Base-by-base conservation (phyloP, 805 yeast genomes). In the Suhomyces xylopsoci region DNA sequence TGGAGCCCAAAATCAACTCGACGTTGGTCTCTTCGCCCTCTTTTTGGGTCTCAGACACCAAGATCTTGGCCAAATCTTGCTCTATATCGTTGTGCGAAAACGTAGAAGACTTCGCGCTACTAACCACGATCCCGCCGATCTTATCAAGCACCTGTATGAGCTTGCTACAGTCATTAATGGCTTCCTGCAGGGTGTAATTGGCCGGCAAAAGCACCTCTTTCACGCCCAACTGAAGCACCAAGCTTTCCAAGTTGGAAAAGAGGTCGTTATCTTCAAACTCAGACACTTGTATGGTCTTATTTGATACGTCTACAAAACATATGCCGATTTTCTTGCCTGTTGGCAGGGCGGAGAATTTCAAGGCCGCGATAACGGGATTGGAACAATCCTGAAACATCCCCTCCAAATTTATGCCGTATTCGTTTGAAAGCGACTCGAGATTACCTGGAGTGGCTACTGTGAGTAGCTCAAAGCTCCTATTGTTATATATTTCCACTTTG, bases 391-490 rank as follows among this genome's bases (percentile, higher is more conserved):
- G 63, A 55, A 90, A 74, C 69, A 90, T 70, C 32, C 87, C 91
- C 58, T 89, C 97, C 46, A 74, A 59, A 49, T 73, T 72, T 19
- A 73, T 62, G 6, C 70, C 73, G 56, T 74, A 75, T 47, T 67
- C 72, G 47, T 59, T 62, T 7, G 72, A 61, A 45, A 74, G 59
- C 7, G 58, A 84, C 53, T 85, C 88, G 48, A 92, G 71, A 67
- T 94, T 92, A 5, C 99, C 99, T 0, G 98, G 97, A 1, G 96
- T 86, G 0, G 97, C 97, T 43, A 77, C 70, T 52, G 74, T 80
- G 56, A 72, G 59, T 50, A 80, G 71, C 48, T 68, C 76, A 81
- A 96, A 93, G 55, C 68, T 71, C 63, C 78, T 82, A 56, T 63
- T 63, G 58, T 84, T 84, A 65, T 88, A 93, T 15, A 94, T 80